Conservation (phyloP, 2,329 filamentous ascomycete genomes). For the Calonectria fujianensis region DNA sequence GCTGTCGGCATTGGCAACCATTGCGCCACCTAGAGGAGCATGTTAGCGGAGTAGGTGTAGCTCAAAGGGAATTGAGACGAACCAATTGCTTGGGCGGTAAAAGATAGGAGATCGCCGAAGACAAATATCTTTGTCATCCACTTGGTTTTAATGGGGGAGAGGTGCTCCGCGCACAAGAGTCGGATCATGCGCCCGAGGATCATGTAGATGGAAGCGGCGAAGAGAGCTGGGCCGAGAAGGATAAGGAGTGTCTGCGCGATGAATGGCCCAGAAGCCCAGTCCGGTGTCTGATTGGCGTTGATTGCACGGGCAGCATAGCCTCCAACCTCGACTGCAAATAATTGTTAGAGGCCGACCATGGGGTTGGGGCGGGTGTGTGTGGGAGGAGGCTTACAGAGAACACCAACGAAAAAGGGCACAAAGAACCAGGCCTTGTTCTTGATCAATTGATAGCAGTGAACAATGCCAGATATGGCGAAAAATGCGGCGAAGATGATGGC, state of each 20-base stretch:
- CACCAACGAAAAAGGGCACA: conserved; percentile 17
- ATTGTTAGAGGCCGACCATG: neutral
- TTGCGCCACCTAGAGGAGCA: conserved; percentile 12
- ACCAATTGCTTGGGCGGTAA: conserved; percentile 56
- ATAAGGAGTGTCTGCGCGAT: conserved; percentile 63
- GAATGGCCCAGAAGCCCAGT: conserved; percentile 59
- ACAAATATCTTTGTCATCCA: conserved; percentile 59
- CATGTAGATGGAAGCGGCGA: conserved; percentile 68
- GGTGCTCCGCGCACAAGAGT: conserved; percentile 46
- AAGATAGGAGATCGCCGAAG: conserved; percentile 55
- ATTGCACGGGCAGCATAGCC: conserved; percentile 61
- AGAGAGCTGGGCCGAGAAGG: conserved; percentile 65
- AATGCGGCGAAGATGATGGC: conserved; percentile 8
- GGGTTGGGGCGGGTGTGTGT: no score
- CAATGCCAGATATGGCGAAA: conserved; percentile 6
- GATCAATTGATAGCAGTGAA: conserved; percentile 10
- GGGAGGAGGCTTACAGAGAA: conserved; percentile 12
- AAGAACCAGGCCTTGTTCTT: conserved; percentile 20
- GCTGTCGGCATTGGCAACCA: conserved; percentile 51
- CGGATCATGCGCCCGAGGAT: conserved; percentile 63
- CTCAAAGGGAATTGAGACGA: neutral
- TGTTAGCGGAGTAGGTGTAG: neutral
- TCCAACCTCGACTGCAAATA: conserved; percentile 56
- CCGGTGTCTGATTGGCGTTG: conserved; percentile 58
- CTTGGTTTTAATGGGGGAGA: conserved; percentile 46